These are phyloP conservation scores for Solanum microdontum DNA, from an alignment of 257 asterid species.

Conservation along the genomic window DNA sequence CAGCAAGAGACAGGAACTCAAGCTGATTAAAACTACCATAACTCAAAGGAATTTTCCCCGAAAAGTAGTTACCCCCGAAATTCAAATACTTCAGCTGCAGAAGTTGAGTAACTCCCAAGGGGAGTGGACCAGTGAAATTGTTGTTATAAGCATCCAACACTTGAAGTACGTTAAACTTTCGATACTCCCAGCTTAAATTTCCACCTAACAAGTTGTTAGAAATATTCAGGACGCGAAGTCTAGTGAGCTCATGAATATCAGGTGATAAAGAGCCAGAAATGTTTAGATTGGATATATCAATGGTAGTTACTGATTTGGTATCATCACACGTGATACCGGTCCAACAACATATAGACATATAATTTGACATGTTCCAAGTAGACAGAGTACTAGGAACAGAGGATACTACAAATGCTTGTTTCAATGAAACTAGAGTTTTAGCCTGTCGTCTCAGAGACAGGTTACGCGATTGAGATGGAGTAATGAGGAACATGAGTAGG, in stretches of 20 bases:
- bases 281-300: constrained; percentile 34
- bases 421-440: constrained; percentile 15
- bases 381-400: constrained; percentile 9
- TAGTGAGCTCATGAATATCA: constrained; percentile 11
- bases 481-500: constrained; percentile 6
- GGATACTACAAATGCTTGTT: constrained; percentile 5
- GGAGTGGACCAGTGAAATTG: constrained; percentile 28
- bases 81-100: constrained; percentile 19
- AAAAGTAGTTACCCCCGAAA: constrained; percentile 34
- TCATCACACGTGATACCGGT: constrained; percentile 22
- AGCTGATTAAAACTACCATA: constrained; percentile 19
- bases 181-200: constrained; percentile 19
- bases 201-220: constrained; percentile 29
- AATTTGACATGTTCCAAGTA: constrained; percentile 28
- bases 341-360: constrained; percentile 20
- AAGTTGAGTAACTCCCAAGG: constrained; percentile 8
- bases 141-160: constrained; percentile 32
- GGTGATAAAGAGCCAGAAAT: constrained; percentile 28
- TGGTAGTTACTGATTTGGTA: constrained; percentile 12
- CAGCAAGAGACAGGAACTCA: constrained; percentile 22
- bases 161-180: constrained; percentile 1
- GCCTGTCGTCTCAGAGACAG: constrained; percentile 20
- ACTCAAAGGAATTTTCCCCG: constrained; percentile 20
- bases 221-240: constrained; percentile 14
- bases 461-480: constrained; percentile 4